These are phyloP conservation scores for Vanderwaltozyma polyspora DNA, from an alignment of 805 yeast species.

Conservation along the genomic window DNA sequence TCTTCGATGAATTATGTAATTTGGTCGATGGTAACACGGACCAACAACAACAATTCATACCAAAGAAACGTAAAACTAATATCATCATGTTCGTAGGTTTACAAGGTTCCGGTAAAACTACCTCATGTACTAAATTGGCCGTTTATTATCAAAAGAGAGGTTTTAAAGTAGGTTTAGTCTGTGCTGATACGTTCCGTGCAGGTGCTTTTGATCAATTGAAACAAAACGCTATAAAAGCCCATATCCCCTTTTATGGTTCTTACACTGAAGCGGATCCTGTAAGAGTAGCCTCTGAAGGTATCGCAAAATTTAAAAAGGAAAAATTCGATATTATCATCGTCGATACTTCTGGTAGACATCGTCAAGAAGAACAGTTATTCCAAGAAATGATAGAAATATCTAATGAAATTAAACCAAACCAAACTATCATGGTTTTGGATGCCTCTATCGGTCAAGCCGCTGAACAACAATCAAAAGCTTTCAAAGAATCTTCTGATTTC, in stretches of 20 bases:
- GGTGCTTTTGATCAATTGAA: conserved; percentile 98
- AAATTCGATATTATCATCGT: conserved; percentile 89
- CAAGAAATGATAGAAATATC: conserved; percentile 92
- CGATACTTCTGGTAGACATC: conserved; percentile 96
- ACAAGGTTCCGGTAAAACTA: conserved; percentile 98
- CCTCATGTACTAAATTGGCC: conserved; percentile 93
- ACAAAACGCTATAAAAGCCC: conserved; percentile 92
- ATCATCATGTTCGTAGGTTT: conserved; percentile 96
- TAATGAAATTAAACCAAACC: conserved; percentile 80
- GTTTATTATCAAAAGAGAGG: conserved; percentile 90
- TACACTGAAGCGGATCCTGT: conserved; percentile 95
- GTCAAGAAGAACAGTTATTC: conserved; percentile 84
- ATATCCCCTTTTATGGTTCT: conserved; percentile 89
- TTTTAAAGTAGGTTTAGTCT: conserved; percentile 87
- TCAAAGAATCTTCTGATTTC: conserved; percentile 83
- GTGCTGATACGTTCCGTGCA: conserved; percentile 99
- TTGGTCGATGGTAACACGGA: conserved; percentile 75
- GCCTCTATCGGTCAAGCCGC: conserved; percentile 99
- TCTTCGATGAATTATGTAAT: conserved; percentile 82
- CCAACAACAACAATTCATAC: conserved; percentile 47
- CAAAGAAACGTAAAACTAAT: conserved; percentile 68
- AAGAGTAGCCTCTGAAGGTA: conserved; percentile 84
- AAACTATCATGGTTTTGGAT: conserved; percentile 94
- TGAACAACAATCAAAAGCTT: conserved; percentile 86
- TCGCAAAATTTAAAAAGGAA: conserved; percentile 78